These are phyloP conservation scores for Solanum chacoense DNA, from an alignment of 305 asterid genomes.

Conservation along the genomic window DNA sequence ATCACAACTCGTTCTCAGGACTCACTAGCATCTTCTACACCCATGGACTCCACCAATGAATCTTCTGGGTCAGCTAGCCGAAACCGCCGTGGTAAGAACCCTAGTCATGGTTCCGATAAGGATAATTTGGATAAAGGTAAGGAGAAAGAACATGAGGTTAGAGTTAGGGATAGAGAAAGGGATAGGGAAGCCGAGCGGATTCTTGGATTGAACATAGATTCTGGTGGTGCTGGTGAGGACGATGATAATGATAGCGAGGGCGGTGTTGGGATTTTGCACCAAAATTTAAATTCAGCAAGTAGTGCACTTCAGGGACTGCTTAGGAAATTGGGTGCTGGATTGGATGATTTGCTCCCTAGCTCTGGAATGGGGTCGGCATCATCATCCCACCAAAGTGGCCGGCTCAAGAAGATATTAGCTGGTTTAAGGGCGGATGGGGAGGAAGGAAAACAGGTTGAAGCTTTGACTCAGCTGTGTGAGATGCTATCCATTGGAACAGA, in stretches of 20 bases:
- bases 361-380: conserved; percentile 75
- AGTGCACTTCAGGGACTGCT: conserved; percentile 95
- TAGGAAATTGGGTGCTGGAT: conserved; percentile 90
- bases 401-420: conserved; percentile 81
- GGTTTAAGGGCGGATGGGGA: conserved; percentile 97
- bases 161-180: conserved; percentile 33
- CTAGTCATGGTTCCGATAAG: conserved; percentile 33
- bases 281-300: conserved; percentile 85
- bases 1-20: conserved; percentile 33
- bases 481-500: conserved; percentile 94
- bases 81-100: conserved; percentile 82
- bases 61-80: conserved; percentile 66
- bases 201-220: conserved; percentile 65
- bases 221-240: conserved; percentile 49
- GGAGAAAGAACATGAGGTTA: conserved; percentile 73
- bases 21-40: conserved; percentile 22
- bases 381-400: conserved; percentile 78
- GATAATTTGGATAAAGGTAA: conserved; percentile 80
- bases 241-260: conserved; percentile 84
- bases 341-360: conserved; percentile 93
- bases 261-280: conserved; percentile 82
- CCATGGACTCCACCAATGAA: conserved; percentile 73
- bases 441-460: conserved; percentile 98
- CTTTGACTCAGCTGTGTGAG: conserved; percentile 86
- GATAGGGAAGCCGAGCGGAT: conserved; percentile 55